Conservation (phyloP, 106 monocot genomes). For the Acanthochlamys bracteata region DNA sequence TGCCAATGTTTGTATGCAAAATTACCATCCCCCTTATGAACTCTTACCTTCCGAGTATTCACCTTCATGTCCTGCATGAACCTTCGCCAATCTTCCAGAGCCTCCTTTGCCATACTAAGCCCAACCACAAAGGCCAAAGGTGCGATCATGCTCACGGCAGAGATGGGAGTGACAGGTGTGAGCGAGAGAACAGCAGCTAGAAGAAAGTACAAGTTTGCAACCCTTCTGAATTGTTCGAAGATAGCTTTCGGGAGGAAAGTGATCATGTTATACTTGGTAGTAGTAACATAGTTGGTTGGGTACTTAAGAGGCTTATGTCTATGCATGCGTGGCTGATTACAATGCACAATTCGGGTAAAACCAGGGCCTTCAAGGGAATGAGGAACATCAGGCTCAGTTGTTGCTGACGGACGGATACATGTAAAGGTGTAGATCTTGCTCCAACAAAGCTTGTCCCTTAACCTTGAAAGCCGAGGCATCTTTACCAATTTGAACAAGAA, state of each 20-base stretch:
- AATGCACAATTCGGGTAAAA: conserved; percentile 54
- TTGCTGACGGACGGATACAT: conserved; percentile 25
- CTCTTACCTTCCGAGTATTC: conserved; percentile 50
- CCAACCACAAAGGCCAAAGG: conserved; percentile 74
- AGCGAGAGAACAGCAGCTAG: conserved; percentile 62
- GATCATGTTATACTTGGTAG: conserved; percentile 89
- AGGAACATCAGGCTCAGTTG: conserved; percentile 11
- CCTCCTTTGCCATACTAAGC: conserved; percentile 89
- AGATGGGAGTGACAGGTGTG: conserved; percentile 60
- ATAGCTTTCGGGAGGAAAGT: conserved; percentile 84
- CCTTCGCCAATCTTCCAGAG: conserved; percentile 78
- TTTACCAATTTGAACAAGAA: background rate
- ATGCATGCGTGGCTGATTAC: conserved; percentile 32
- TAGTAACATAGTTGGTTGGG: conserved; percentile 53
- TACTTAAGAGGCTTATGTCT: conserved; percentile 35
- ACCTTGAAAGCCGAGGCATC: conserved; percentile 12
- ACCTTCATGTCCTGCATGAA: conserved; percentile 87
- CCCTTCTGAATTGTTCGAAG: conserved; percentile 89
- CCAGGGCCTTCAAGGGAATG: conserved; percentile 58
- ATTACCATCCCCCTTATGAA: conserved; percentile 48
- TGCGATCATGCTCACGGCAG: conserved; percentile 57
- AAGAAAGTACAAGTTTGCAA: conserved; percentile 90
- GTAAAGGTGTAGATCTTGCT: conserved; percentile 68
- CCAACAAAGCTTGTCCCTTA: conserved; percentile 33
- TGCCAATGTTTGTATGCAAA: conserved; percentile 67